A percentile compares a stretch with the other conserved stretches of the same genome.
These are phyloP conservation scores for Parathielavia hyrcaniae DNA, from an alignment of 495 filamentous ascomycete genomes.

Conservation along the genomic window DNA sequence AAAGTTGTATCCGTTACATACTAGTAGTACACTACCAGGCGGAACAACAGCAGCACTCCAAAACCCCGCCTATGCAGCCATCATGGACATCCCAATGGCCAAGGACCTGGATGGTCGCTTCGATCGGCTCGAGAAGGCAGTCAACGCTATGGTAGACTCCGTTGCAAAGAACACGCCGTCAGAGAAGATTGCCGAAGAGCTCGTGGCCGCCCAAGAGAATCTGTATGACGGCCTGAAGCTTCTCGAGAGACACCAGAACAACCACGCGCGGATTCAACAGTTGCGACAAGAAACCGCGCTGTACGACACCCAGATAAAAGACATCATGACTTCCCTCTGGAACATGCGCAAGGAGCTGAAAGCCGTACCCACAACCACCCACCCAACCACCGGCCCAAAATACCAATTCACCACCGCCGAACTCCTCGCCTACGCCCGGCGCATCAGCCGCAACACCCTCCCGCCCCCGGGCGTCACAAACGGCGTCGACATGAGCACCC, in stretches of 20 bases:
- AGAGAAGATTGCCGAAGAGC: conserved; percentile 52
- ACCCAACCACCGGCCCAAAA: conserved; percentile 35
- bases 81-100: conserved; percentile 58
- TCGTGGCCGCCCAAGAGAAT: conserved; percentile 61
- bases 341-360: conserved; percentile 61
- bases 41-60: too few relatives aligned
- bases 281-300: conserved; percentile 54
- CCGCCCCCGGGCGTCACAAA: conserved; percentile 56
- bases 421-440: conserved; percentile 64
- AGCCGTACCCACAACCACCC: conserved; percentile 48
- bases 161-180: conserved; percentile 74
- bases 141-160: conserved; percentile 63
- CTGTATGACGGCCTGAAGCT: conserved; percentile 54
- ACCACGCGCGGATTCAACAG: conserved; percentile 54
- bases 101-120: conserved; percentile 53
- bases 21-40: too few relatives aligned
- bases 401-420: conserved; percentile 56
- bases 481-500: conserved; percentile 23
- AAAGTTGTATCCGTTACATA: too few relatives aligned
- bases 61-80: neutral
- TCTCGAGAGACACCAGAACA: conserved; percentile 62
- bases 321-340: conserved; percentile 54
- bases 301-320: conserved; percentile 57
- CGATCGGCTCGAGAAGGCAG: conserved; percentile 60
- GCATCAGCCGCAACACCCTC: conserved; percentile 64